Evolutionary conservation across 2,329 filamentous ascomycete genomes (phyloP).

Genomic region (Microdochium nivale): DNA sequence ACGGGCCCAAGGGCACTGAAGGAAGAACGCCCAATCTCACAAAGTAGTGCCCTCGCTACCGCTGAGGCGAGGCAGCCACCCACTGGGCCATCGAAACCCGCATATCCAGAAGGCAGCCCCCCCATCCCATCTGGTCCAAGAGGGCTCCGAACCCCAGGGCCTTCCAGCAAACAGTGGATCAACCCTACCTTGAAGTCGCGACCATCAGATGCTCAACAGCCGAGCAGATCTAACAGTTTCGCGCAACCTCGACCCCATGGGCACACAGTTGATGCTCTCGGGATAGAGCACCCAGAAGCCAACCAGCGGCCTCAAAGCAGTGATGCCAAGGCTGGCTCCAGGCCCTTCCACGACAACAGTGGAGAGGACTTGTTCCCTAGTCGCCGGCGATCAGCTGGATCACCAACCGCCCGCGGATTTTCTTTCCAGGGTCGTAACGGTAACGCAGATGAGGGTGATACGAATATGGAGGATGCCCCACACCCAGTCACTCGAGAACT

Average conservation of each 20-base stretch:
- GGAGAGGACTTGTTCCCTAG: not conserved
- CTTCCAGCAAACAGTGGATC: constrained; percentile 52
- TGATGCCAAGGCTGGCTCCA: constrained; percentile 38
- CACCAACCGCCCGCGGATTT: not conserved
- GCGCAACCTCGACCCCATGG: constrained; percentile 26
- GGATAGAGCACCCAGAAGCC: constrained; percentile 31
- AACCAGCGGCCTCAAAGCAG: constrained; percentile 42
- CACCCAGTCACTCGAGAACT: not conserved
- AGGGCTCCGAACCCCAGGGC: constrained; percentile 36
- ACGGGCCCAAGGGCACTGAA: constrained; percentile 42
- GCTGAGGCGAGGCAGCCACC: constrained; percentile 27
- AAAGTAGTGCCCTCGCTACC: constrained; percentile 15
- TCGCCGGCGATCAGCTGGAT: not conserved
- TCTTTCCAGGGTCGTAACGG: not conserved
- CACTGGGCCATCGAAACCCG: constrained; percentile 33
- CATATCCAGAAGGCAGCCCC: constrained; percentile 32
- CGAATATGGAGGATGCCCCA: constrained; percentile 1
- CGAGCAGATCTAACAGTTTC: constrained; percentile 41
- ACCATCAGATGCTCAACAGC: constrained; percentile 41
- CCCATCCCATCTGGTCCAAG: constrained; percentile 46
- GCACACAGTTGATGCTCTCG: constrained; percentile 23
- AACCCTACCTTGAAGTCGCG: constrained; percentile 43
- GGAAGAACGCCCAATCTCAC: constrained; percentile 38
- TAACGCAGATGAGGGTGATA: not conserved
- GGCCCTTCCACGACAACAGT: constrained; percentile 5